Evolutionary conservation across 345 rosid genomes (phyloP), one percentile per base, ranked within the genome.

Genomic region (Noccaea caerulescens): DNA sequence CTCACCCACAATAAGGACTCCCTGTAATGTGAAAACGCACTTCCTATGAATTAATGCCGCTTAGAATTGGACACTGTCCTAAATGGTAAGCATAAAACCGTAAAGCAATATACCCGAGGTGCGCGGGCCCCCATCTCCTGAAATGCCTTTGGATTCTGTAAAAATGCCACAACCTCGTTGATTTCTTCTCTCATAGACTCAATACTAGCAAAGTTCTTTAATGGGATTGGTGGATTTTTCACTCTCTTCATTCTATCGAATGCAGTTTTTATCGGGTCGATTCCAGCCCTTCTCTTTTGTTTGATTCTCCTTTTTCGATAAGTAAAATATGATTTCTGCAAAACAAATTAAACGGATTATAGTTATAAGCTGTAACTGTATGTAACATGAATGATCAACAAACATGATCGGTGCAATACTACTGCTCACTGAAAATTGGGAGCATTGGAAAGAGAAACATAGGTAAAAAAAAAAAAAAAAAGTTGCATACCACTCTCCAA

Each of bases 131-230:
- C 98, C 87, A 92, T 90, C 75, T 92, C 96, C 77, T 92, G 90
- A 71, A 90, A 92, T 68, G 96, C 96, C 75, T 82, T 72, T 45
- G 98, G 98, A 73, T 92, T 92, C 76, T 87, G 93, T 76, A 92
- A 80, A 86, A 92, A 92, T 37, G 98, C 95, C 58, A 92, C 95
- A 43, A 92, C 97, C 82, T 92, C 98, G 70, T 90, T 85, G 77
- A 92, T 92, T 82, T 92, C 98, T 82, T 92, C 97, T 81, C 87
- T 85, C 98, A 90, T 92, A 69, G 96, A 92, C 56, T 92, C 98
- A 66, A 92, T 67, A 81, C 98, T 92, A 72, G 98, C 87, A 84
- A 92, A 92, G 71, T 85, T 86, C 70, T 83, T 84, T 79, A 92
- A 80, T 0, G 91, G 97, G 59, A 92, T 92, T 5, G 97, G 95